Percentiles rank a stretch among this genome's conserved stretches.
Conservation (phyloP, 2,329 filamentous ascomycete genomes). For the Cercospora zeae-maydis region DNA sequence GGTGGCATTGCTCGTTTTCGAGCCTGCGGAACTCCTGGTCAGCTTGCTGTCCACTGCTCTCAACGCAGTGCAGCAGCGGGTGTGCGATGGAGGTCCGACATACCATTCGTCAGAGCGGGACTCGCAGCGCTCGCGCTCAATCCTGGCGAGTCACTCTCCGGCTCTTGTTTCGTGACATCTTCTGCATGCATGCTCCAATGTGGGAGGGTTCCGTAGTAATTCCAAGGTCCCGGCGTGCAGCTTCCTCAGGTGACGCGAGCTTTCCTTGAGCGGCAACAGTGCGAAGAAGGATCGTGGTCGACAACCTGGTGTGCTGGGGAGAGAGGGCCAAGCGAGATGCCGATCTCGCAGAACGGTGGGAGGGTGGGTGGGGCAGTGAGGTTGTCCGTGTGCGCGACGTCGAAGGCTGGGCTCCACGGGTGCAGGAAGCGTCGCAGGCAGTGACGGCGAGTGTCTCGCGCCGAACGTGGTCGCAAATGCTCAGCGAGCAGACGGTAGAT, state of each 20-base stretch:
- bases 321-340: not conserved
- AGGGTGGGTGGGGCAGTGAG: not conserved
- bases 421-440: not conserved
- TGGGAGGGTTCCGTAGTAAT: not conserved
- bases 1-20: conserved; percentile 18
- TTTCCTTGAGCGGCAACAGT: not conserved
- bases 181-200: conserved; percentile 31
- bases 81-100: not conserved
- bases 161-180: conserved; percentile 24
- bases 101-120: conserved; percentile 22
- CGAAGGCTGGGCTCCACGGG: not conserved
- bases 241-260: not conserved
- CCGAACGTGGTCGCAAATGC: not conserved
- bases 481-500: not conserved
- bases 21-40: not conserved
- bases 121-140: conserved; percentile 16
- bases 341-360: not conserved
- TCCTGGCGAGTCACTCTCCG: conserved; percentile 28
- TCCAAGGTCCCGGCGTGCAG: conserved; percentile 3
- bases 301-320: not conserved
- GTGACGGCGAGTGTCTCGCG: not conserved
- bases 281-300: not conserved
- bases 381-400: not conserved
- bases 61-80: not conserved
- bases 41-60: not conserved